phyloP scores from a whole-genome alignment of 306 rosid species.

The Cyamopsis tetragonoloba region DNA sequence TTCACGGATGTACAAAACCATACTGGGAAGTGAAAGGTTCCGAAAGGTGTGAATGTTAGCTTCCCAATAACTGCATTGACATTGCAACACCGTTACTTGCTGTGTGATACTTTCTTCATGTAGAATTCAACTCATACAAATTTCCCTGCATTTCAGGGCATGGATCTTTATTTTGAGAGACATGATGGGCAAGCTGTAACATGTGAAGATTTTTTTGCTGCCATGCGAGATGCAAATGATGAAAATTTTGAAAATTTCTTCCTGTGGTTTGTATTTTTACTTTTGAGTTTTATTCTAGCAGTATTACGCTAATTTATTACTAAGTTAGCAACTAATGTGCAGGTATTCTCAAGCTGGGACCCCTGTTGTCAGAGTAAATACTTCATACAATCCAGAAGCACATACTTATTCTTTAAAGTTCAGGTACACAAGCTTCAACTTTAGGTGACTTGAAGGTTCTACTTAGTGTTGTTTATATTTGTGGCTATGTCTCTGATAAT shows the following conservation, averaged over 20 bases:
- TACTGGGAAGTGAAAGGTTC: constrained; percentile 86
- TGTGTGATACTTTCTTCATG: not conserved
- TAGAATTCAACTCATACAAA: constrained; percentile 12
- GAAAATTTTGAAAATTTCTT: constrained; percentile 95
- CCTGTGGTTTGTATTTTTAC: constrained; percentile 46
- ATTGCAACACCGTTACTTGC: constrained; percentile 21
- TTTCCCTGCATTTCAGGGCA: constrained; percentile 62
- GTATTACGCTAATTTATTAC: constrained; percentile 2
- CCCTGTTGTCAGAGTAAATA: constrained; percentile 67
- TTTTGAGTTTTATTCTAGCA: constrained; percentile 2
- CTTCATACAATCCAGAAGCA: constrained; percentile 74
- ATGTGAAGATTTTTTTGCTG: constrained; percentile 92
- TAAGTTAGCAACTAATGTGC: constrained; percentile 21
- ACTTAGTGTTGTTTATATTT: not conserved
- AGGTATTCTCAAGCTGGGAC: constrained; percentile 99
- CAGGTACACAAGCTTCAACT: constrained; percentile 44
- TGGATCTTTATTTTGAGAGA: constrained; percentile 97
- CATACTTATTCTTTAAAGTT: constrained; percentile 69
- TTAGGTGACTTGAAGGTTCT: constrained; percentile 10
- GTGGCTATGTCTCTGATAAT: constrained; percentile 27
- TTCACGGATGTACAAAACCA: constrained; percentile 97
- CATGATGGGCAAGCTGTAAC: constrained; percentile 99
- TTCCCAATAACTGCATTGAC: constrained; percentile 15
- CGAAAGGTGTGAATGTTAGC: constrained; percentile 60
- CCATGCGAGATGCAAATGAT: constrained; percentile 93